Evolutionary conservation across 108 stramenopile species (phyloP), one percentile per base, ranked within the genome.

Genomic region (Conticribra guillardii): DNA sequence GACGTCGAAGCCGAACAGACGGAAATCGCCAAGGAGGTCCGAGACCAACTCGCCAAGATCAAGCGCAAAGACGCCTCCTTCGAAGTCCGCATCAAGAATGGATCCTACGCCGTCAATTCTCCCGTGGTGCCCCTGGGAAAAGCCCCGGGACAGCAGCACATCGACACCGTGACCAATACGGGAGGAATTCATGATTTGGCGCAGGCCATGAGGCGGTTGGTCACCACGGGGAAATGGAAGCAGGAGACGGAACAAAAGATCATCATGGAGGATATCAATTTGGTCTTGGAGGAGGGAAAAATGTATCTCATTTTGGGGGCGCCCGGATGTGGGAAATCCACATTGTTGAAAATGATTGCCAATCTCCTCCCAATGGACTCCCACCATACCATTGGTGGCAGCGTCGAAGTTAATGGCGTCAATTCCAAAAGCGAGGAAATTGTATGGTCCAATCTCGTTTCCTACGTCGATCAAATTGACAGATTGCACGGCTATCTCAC

Each of bases 401-500:
- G 70, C 62, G 19, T 29, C 60, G 5, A 11, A 5, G 37, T 5
- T n/a, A n/a, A n/a, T n/a, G 28, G 41, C 55, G 31, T 52, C 34
- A n/a, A 51, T 51, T 60, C 2, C n/a, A n/a, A n/a, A n/a, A n/a
- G n/a, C n/a, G n/a, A n/a, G n/a, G n/a, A n/a, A n/a, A n/a, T 85
- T 34, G 64, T 77, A 11, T 87, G 86, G 84, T 59, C 69, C 52
- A 76, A 75, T 51, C 23, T 81, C 22, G 45, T 83, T 28, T 62
- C 79, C 2, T 85, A 74, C 30, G 74, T 85, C 27, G 81, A 86
- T 61, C 84, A 94, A 82, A 86, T 82, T 57, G 94, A 95, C 30
- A 84, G 90, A 19, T 81, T 93, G 22, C 79, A 89, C 51, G 67
- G 88, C 2, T 85, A 79, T 23, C 30, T 95, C 37, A 95, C 91